phyloP scores from a whole-genome alignment of 1,284 basidiomycete genomes.

The Ustilago sp. region DNA sequence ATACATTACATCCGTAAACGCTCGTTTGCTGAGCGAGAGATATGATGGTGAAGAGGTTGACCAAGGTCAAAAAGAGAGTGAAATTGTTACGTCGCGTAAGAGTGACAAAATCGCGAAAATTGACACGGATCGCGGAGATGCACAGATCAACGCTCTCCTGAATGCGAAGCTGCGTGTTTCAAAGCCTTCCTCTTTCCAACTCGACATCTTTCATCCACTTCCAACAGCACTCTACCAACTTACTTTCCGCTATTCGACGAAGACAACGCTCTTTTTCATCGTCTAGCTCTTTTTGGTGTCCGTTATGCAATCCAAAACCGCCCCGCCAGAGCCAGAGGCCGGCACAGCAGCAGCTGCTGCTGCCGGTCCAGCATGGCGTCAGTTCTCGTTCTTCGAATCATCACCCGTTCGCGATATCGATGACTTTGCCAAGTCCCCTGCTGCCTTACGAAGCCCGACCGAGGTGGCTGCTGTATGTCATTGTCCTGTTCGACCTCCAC shows the following conservation, averaged over 20 bases:
- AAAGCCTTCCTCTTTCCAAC: neutral
- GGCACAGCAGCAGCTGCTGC: constrained; percentile 43
- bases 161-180: neutral
- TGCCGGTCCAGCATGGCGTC: constrained; percentile 60
- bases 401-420: constrained; percentile 48
- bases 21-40: neutral
- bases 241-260: no score
- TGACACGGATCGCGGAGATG: neutral
- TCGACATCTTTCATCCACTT: constrained; percentile 20
- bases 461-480: constrained; percentile 56
- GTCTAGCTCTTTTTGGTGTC: neutral
- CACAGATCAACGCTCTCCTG: constrained; percentile 5
- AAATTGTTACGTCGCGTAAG: neutral
- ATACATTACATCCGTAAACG: neutral
- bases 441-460: constrained; percentile 42
- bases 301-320: constrained; percentile 21
- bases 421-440: constrained; percentile 53
- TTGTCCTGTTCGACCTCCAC: constrained; percentile 49
- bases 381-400: constrained; percentile 61
- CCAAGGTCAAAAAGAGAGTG: neutral
- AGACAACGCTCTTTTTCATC: no score
- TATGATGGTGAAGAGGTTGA: neutral
- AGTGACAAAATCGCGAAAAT: neutral
- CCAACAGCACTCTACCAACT: neutral
- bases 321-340: constrained; percentile 24